Evolutionary conservation across 2,329 filamentous ascomycete species (phyloP).

Genomic region (Xylariaceae sp.): DNA sequence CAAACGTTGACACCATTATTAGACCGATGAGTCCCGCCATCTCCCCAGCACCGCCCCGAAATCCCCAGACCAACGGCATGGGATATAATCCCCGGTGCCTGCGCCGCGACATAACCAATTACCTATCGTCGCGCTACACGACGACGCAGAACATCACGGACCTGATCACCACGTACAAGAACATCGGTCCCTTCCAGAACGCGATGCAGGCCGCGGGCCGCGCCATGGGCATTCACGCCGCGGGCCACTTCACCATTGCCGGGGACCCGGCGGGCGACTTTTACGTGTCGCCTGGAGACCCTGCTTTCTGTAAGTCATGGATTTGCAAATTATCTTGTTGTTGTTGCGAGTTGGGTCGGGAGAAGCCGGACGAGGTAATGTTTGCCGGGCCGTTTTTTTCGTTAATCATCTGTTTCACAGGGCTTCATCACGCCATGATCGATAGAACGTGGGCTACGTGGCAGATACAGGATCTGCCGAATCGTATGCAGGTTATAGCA

Average conservation of each 20-base stretch:
- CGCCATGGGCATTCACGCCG: conserved; percentile 31
- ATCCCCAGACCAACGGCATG: conserved; percentile 30
- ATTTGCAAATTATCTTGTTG: too few relatives aligned
- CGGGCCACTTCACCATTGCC: conserved; percentile 35
- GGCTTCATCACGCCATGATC: conserved; percentile 14
- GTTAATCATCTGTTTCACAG: neutral
- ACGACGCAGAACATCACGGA: conserved; percentile 16
- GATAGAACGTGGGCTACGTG: conserved; percentile 13
- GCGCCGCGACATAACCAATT: conserved; percentile 35
- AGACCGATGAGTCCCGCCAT: conserved; percentile 15
- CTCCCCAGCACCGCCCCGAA: conserved; percentile 21
- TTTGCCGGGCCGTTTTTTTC: too few relatives aligned
- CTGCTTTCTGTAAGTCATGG: conserved; percentile 16
- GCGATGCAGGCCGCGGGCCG: conserved; percentile 26
- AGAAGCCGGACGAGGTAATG: too few relatives aligned
- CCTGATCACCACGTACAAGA: conserved; percentile 27
- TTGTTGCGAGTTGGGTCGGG: too few relatives aligned
- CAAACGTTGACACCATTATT: too few relatives aligned
- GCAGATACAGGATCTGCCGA: conserved; percentile 12
- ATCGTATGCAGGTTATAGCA: conserved; percentile 13
- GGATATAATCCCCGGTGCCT: conserved; percentile 44
- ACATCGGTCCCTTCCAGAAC: conserved; percentile 31
- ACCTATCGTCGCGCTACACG: conserved; percentile 13
- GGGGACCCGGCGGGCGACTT: conserved; percentile 32
- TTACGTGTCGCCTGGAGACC: conserved; percentile 26